Percentiles rank a stretch among this genome's conserved stretches.
Conservation (phyloP, 306 rosid species). For the Prunus mume region DNA sequence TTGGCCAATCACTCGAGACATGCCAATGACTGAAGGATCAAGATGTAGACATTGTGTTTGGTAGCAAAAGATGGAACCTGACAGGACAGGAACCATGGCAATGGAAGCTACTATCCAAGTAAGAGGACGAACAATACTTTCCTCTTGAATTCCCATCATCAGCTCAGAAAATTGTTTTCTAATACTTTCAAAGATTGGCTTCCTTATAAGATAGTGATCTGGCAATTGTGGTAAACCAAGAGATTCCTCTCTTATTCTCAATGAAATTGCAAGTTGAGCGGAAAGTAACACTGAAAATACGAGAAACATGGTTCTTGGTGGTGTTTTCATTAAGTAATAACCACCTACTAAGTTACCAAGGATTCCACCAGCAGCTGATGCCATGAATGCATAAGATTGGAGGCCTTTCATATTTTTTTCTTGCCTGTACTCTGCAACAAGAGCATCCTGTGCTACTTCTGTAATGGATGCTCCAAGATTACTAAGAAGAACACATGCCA, state of each 20-base stretch:
- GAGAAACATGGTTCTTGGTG: conserved; percentile 61
- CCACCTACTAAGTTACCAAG: conserved; percentile 87
- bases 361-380: conserved; percentile 79
- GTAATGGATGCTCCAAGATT: conserved; percentile 87
- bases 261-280: conserved; percentile 57
- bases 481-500: conserved; percentile 66
- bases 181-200: conserved; percentile 46
- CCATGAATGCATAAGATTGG: conserved; percentile 87
- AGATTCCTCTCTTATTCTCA: conserved; percentile 60
- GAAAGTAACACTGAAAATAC: conserved; percentile 50
- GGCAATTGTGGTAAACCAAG: conserved; percentile 49
- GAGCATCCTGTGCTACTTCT: conserved; percentile 93
- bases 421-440: conserved; percentile 80
- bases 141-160: conserved; percentile 42
- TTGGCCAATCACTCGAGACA: conserved; percentile 76
- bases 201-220: conserved; percentile 21
- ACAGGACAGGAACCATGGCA: conserved; percentile 67
- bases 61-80: conserved; percentile 81
- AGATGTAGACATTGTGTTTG: conserved; percentile 76
- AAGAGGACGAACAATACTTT: conserved; percentile 50
- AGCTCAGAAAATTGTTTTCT: conserved; percentile 53
- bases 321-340: conserved; percentile 49
- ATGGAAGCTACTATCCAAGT: conserved; percentile 75
- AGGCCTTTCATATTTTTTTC: conserved; percentile 63
- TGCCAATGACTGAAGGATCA: conserved; percentile 67